Base-by-base conservation (phyloP, 2,329 filamentous ascomycete genomes). In the Diaporthe australafricana region DNA sequence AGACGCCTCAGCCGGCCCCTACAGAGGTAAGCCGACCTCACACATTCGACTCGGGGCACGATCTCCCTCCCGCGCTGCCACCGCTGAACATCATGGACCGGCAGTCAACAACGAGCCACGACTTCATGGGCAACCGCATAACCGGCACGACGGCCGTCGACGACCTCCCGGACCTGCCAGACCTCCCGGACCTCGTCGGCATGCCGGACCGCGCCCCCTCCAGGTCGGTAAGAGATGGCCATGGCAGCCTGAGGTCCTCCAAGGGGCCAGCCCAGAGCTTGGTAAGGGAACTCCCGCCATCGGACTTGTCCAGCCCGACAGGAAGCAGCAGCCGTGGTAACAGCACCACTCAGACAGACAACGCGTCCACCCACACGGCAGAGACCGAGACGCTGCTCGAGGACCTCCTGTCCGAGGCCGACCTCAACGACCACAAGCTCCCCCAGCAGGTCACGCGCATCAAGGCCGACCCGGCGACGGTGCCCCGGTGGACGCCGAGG, bases 401-500 rank as follows among this genome's bases (percentile, higher is more conserved):
- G 42, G 81, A 83, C 38, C 65, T 83, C 30, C 78, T 74, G 30
- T 70, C 81, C 14, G 78, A 78, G 7, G 74, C 83, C 2, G 84
- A 85, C n/a, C 79, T 87, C 30, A 81, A 83, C 70, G 63, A 73
- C 20, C 25, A 48, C 22, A 53, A 79, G 78, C 53, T 80, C 75
- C 73, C 82, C 74, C 77, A 75, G 63, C 83, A 86, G 70, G 84
- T 85, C 2, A 80, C 89, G 22, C 85, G 85, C 5, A 75, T 89
- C 74, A 86, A 85, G 76, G 85, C 84, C 8, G 87, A 89, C 60
- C 85, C 86, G 7, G 78, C 79, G 35, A 81, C 79, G 16, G 87
- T 89, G 83, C 88, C 88, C 1, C 85, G 86, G 63, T 87, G 85
- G 83, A 82, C 81, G 48, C 86, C 88, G 2, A 83, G 87, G 60